Percentiles rank a stretch among this genome's conserved stretches.
Evolutionary conservation across 164 flowering plant genomes (phyloP).

Genomic region (grape (Vitis vinifera)): DNA sequence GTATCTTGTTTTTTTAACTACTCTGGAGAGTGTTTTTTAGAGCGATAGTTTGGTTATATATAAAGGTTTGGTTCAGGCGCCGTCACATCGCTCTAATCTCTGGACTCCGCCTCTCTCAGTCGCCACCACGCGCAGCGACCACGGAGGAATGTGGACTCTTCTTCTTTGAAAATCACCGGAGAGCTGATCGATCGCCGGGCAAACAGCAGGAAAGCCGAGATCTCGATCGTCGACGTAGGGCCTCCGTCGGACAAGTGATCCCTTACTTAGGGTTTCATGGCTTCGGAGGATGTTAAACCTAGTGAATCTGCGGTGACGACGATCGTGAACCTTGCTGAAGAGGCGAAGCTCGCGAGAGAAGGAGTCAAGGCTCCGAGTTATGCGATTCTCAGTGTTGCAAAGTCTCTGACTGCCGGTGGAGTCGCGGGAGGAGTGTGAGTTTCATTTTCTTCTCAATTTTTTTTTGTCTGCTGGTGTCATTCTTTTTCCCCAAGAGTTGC

Average conservation of each 20-base stretch:
- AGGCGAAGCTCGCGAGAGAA: constrained; percentile 81
- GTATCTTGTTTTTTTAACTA: too few relatives aligned
- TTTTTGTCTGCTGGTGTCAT: background rate
- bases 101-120: background rate
- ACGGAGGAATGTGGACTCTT: background rate
- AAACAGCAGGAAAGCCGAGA: background rate
- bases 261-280: constrained; percentile 14
- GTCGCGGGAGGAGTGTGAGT: constrained; percentile 96
- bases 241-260: background rate
- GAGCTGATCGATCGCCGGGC: constrained; percentile 5
- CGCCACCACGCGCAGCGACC: background rate
- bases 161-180: background rate
- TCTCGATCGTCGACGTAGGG: background rate
- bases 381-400: constrained; percentile 64
- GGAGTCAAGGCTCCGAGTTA: constrained; percentile 74
- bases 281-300: constrained; percentile 58
- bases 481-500: too few relatives aligned
- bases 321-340: constrained; percentile 91
- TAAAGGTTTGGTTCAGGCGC: too few relatives aligned
- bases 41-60: too few relatives aligned
- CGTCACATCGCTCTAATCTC: too few relatives aligned
- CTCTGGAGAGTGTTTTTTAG: too few relatives aligned
- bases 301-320: constrained; percentile 80
- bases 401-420: constrained; percentile 94
- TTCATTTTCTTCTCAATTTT: constrained; percentile 1